Percentiles rank a stretch among this genome's conserved stretches.
These are phyloP conservation scores for Backusella parvicylindrica DNA, from an alignment of 192 early-diverging fungal genomes.

Conservation along the genomic window DNA sequence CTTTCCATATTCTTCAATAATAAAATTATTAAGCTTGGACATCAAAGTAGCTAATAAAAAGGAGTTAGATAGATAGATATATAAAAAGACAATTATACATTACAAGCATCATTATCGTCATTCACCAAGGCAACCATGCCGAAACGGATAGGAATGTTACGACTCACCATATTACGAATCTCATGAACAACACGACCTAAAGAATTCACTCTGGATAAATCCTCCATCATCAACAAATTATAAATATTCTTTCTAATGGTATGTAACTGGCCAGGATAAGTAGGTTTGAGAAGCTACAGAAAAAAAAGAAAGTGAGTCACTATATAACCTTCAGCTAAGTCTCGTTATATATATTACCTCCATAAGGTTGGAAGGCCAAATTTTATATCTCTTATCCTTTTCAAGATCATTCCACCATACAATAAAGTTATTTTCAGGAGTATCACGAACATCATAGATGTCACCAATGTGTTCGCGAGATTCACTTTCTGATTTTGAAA, in stretches of 20 bases:
- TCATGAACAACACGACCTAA: constrained; percentile 60
- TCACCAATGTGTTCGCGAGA: constrained; percentile 25
- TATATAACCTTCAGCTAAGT: not conserved
- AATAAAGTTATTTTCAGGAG: constrained; percentile 45
- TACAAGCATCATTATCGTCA: constrained; percentile 37
- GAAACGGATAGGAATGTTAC: constrained; percentile 79
- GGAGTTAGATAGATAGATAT: not conserved
- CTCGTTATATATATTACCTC: constrained; percentile 26
- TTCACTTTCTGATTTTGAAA: constrained; percentile 12
- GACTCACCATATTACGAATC: constrained; percentile 59
- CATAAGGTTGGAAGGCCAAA: constrained; percentile 58
- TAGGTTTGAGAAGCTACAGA: constrained; percentile 53
- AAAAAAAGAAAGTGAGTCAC: not conserved
- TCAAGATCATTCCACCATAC: constrained; percentile 94
- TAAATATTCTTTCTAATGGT: constrained; percentile 78
- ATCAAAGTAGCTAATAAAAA: constrained; percentile 36
- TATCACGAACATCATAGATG: constrained; percentile 79
- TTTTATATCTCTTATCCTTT: constrained; percentile 69
- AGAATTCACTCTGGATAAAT: constrained; percentile 57
- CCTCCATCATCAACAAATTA: constrained; percentile 67
- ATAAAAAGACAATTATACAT: constrained; percentile 7
- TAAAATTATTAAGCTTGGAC: constrained; percentile 34
- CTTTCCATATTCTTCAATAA: constrained; percentile 31
- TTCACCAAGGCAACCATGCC: constrained; percentile 74
- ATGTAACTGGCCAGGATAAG: constrained; percentile 68